Conservation (phyloP, 345 rosid species). For the Lenwebbia sp. region DNA sequence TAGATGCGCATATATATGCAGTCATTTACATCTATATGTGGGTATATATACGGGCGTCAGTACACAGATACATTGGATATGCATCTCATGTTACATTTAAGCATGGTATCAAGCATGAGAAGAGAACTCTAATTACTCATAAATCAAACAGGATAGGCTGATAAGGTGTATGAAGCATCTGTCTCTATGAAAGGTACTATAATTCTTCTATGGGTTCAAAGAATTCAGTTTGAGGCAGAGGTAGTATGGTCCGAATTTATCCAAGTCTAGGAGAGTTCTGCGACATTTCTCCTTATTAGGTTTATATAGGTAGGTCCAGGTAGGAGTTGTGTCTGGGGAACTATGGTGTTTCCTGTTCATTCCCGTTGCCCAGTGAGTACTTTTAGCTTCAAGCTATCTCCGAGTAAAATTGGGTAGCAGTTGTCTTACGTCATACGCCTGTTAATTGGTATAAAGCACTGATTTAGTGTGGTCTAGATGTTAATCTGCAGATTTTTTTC, state of each 20-base stretch:
- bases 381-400: background rate
- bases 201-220: background rate
- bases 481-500: no score
- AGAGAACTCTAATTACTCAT: background rate
- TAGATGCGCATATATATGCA: background rate
- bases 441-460: background rate
- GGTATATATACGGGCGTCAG: background rate
- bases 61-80: background rate
- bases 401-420: background rate
- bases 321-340: background rate
- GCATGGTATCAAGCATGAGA: background rate
- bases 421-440: background rate
- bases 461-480: no score
- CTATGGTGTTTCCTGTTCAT: background rate
- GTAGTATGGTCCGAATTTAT: background rate
- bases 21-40: background rate
- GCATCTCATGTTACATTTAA: background rate
- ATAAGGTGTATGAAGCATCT: background rate
- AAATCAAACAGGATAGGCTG: background rate
- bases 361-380: background rate
- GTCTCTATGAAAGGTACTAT: background rate
- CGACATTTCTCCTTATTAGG: background rate
- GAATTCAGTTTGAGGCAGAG: background rate
- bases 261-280: background rate
- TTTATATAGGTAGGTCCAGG: background rate